Evolutionary conservation across 164 flowering plant species (phyloP).

Genomic region (Akebia trifoliata): DNA sequence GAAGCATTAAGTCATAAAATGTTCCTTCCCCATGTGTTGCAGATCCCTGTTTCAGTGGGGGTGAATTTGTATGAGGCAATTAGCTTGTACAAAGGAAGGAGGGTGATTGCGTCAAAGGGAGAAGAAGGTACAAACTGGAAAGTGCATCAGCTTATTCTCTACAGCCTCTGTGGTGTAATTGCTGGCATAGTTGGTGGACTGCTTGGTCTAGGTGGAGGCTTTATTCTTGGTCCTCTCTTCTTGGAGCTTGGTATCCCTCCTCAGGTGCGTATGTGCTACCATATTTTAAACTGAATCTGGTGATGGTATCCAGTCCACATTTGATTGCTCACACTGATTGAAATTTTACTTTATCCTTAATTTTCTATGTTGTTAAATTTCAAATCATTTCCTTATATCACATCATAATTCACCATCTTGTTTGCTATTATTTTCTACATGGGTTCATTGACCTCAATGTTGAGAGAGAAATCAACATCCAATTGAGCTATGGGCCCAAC

Average conservation of each 20-base stretch:
- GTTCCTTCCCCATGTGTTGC: slow-evolving; percentile 15
- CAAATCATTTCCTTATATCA: too few species aligned
- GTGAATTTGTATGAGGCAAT: slow-evolving; percentile 67
- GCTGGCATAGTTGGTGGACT: slow-evolving; percentile 96
- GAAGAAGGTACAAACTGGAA: slow-evolving; percentile 37
- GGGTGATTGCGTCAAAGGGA: slow-evolving; percentile 67
- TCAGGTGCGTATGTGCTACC: slow-evolving; percentile 44
- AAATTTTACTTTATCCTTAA: too few species aligned
- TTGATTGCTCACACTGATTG: background rate
- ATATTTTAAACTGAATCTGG: background rate
- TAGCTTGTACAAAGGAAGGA: slow-evolving; percentile 59
- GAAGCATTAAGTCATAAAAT: background rate
- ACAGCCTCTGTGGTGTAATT: slow-evolving; percentile 55
- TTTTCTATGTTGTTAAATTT: too few species aligned
- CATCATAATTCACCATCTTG: too few species aligned
- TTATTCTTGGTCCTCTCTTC: slow-evolving; percentile 89
- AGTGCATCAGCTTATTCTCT: slow-evolving; percentile 57
- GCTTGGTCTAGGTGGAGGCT: slow-evolving; percentile 92
- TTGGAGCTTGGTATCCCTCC: slow-evolving; percentile 95
- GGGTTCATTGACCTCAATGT: too few species aligned
- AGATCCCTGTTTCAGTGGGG: slow-evolving; percentile 82
- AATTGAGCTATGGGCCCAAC: too few species aligned
- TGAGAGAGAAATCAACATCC: too few species aligned
- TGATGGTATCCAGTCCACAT: too few species aligned
- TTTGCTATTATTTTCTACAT: too few species aligned